Evolutionary conservation across 2,329 filamentous ascomycete species (phyloP).

Genomic region (Aspergillus tubingensis): DNA sequence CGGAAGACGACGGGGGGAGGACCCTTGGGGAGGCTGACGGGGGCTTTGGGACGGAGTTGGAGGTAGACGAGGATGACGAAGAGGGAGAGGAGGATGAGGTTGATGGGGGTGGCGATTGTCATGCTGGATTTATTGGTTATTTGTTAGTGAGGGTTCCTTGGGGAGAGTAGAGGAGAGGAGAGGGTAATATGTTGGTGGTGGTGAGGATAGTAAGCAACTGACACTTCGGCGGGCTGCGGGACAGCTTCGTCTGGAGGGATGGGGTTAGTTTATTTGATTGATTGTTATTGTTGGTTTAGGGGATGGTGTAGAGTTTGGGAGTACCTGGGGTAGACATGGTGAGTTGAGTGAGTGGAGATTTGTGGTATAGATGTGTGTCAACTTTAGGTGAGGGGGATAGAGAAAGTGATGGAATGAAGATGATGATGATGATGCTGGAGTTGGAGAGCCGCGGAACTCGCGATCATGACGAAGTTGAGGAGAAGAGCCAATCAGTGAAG

Average conservation of each 20-base stretch:
- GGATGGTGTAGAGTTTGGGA: not conserved
- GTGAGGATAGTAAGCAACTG: conserved; percentile 21
- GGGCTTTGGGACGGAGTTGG: conserved; percentile 58
- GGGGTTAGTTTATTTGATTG: conserved; percentile 14
- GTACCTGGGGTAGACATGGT: conserved; percentile 25
- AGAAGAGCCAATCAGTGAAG: not conserved
- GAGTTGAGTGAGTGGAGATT: not conserved
- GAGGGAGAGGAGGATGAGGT: conserved; percentile 61
- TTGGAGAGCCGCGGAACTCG: not conserved
- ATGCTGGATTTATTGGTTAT: conserved; percentile 41
- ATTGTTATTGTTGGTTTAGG: not conserved
- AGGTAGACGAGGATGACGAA: conserved; percentile 60
- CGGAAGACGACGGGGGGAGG: conserved; percentile 77
- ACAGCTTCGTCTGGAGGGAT: conserved; percentile 25
- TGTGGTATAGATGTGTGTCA: not conserved
- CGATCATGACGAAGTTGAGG: not conserved
- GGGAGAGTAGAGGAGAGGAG: too few relatives aligned
- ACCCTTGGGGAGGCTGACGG: conserved; percentile 54
- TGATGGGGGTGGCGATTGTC: conserved; percentile 61
- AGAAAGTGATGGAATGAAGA: not conserved
- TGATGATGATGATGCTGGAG: conserved; percentile 2
- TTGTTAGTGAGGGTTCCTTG: not conserved
- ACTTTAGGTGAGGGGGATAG: not conserved
- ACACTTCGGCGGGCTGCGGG: conserved; percentile 41
- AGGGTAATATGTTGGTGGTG: too few relatives aligned